Percentiles rank a stretch among this genome's conserved stretches.
phyloP scores from a whole-genome alignment of 495 filamentous ascomycete genomes.

The Hypoxylon lienhwacheense region DNA sequence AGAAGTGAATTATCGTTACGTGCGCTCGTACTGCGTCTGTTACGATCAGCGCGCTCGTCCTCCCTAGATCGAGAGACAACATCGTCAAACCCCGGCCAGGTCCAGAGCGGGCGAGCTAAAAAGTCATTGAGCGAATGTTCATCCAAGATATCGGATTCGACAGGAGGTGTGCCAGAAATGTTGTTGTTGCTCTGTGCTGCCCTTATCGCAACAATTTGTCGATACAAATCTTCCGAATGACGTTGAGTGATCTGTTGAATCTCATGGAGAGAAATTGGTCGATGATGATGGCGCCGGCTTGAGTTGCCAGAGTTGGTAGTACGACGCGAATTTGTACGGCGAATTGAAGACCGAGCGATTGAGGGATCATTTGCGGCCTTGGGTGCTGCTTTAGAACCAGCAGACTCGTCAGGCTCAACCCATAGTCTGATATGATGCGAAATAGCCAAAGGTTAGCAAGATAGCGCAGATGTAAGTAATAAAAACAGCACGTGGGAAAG shows the following conservation, averaged over 20 bases:
- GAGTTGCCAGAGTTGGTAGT: neutral
- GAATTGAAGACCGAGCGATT: constrained; percentile 71
- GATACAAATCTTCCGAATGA: no score
- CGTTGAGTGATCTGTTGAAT: constrained; percentile 28
- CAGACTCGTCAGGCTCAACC: constrained; percentile 57
- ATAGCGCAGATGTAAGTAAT: neutral
- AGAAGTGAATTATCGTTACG: neutral
- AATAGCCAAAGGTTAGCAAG: constrained; percentile 11
- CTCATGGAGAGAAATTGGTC: no score
- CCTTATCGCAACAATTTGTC: no score
- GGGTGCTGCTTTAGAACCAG: constrained; percentile 55
- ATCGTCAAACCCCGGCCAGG: no score
- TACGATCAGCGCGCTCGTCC: neutral
- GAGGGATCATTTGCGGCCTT: constrained; percentile 49
- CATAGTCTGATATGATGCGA: constrained; percentile 52
- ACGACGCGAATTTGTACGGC: constrained; percentile 63
- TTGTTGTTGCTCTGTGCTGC: no score
- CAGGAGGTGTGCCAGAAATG: no score
- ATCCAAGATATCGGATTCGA: no score
- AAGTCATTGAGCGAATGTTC: no score
- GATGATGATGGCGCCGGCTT: constrained; percentile 17
- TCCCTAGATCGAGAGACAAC: neutral
- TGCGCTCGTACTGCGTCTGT: neutral
- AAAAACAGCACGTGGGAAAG: neutral
- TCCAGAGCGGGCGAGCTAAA: no score